Percentiles rank a stretch among this genome's conserved stretches.
phyloP scores from a whole-genome alignment of 139 green algal species.

The Volvox reticuliferus region DNA sequence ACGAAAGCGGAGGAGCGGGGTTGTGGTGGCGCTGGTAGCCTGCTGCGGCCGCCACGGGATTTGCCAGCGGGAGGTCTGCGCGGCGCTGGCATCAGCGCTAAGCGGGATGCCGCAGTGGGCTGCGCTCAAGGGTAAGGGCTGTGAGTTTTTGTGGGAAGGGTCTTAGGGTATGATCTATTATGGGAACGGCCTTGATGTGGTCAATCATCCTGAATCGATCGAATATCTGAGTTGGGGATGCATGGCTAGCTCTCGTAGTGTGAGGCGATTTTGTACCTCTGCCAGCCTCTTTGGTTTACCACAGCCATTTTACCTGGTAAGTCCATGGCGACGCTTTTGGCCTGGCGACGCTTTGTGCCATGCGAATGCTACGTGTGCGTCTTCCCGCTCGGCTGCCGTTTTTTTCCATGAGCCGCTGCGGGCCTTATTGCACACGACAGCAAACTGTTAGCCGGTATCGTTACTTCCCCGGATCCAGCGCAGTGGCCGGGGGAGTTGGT shows the following conservation, averaged over 20 bases:
- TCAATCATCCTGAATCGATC: too few species aligned
- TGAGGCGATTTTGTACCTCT: too few species aligned
- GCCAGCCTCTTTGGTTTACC: too few species aligned
- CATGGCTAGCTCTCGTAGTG: too few species aligned
- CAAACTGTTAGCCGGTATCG: slow-evolving; percentile 12
- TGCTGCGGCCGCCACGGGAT: slow-evolving; percentile 58
- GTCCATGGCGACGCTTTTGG: too few species aligned
- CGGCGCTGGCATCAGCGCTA: slow-evolving; percentile 66
- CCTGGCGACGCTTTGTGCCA: too few species aligned
- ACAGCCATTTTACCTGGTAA: too few species aligned
- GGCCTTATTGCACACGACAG: slow-evolving; percentile 36
- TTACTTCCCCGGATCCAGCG: slow-evolving; percentile 24
- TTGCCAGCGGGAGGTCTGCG: slow-evolving; percentile 62
- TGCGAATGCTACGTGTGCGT: slow-evolving; percentile 35
- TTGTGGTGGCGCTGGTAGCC: slow-evolving; percentile 82
- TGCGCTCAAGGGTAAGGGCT: slow-evolving; percentile 15
- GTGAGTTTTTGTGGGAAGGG: background rate
- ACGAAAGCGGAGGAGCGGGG: slow-evolving; percentile 66
- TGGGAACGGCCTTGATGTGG: too few species aligned
- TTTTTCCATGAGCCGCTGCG: slow-evolving; percentile 23
- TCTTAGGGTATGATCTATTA: background rate
- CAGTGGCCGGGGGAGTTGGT: slow-evolving; percentile 28
- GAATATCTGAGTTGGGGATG: too few species aligned
- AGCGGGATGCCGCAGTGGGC: slow-evolving; percentile 51
- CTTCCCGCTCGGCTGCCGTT: slow-evolving; percentile 22